Evolutionary conservation across 345 rosid species (phyloP).

Genomic region (Linum trigynum): DNA sequence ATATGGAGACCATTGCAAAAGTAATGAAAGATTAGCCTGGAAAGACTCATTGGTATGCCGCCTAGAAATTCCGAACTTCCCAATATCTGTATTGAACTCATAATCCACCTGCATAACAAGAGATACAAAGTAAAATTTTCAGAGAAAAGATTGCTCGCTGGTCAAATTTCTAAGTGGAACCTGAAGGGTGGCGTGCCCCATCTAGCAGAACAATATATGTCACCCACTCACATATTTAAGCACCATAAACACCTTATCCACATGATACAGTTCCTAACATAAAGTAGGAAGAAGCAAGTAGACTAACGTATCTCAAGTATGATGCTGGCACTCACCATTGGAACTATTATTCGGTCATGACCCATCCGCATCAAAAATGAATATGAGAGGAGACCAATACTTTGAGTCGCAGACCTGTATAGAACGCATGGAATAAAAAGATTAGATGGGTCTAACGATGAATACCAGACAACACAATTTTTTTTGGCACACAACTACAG

Average conservation of each 20-base stretch:
- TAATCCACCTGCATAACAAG: constrained; percentile 59
- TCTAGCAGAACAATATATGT: too few relatives aligned
- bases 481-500: background rate
- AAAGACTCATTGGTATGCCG: constrained; percentile 46
- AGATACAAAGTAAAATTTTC: background rate
- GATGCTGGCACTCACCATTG: constrained; percentile 60
- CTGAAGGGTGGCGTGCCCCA: too few relatives aligned
- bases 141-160: background rate
- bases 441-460: constrained; percentile 1
- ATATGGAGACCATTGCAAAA: constrained; percentile 86
- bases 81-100: constrained; percentile 34
- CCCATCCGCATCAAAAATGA: constrained; percentile 68
- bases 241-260: background rate
- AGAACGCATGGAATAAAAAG: constrained; percentile 9
- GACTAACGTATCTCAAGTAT: background rate
- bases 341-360: constrained; percentile 81
- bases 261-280: background rate
- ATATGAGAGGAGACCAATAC: constrained; percentile 85
- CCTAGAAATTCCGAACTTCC: constrained; percentile 29
- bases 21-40: constrained; percentile 51
- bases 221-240: background rate
- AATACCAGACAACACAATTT: background rate
- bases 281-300: background rate
- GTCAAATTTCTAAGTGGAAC: too few relatives aligned
- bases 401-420: constrained; percentile 54